Evolutionary conservation across 768 basidiomycete species (phyloP), one percentile per base, ranked within the genome.

Genomic region (Paxillus ammoniavirescens): DNA sequence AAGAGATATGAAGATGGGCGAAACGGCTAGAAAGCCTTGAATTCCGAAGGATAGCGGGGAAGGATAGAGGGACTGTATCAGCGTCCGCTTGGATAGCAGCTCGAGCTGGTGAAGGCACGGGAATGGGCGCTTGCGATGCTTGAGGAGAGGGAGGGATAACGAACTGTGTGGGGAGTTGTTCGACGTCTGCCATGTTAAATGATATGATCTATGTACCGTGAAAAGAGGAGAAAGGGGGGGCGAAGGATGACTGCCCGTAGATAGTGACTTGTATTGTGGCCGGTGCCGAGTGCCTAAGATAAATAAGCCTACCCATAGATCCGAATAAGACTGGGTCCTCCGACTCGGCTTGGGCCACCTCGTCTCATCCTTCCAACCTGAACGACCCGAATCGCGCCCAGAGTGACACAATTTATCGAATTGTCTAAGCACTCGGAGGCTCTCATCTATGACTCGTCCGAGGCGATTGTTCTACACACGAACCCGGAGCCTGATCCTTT

Each of bases 41-140:
- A 62, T 83, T 81, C 54, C 84, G 82, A 26, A 90, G 73, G 57
- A 89, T 71, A 2, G 87, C 79, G 0, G 89, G 89, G 65, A 90
- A 90, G 2, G 89, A 89, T 53, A 90, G 76, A 0, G 83, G 80
- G 13, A 81, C 55, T 10, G 79, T 74, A 7, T 17, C 57, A 12
- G 37, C 23, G 45, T 62, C 54, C 5, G 8, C 13, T 14, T 12
- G 21, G n/a, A 23, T 30, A 31, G 26, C 28, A 31, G 44, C 26
- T 9, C 2, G 23, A 8, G 10, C 23, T 43, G 42, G 10, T 28
- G 42, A 28, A 6, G 42, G 13, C 28, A 14, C 5, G 38, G 38
- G 38, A 40, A 13, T 2, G 17, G 8, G n/a, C n/a, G 5, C n/a
- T n/a, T n/a, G 7, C 8, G n/a, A 8, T 14, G 38, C 15, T 33